Base-by-base conservation (phyloP, 1,284 basidiomycete species). In the Kalmanozyma brasiliensis region DNA sequence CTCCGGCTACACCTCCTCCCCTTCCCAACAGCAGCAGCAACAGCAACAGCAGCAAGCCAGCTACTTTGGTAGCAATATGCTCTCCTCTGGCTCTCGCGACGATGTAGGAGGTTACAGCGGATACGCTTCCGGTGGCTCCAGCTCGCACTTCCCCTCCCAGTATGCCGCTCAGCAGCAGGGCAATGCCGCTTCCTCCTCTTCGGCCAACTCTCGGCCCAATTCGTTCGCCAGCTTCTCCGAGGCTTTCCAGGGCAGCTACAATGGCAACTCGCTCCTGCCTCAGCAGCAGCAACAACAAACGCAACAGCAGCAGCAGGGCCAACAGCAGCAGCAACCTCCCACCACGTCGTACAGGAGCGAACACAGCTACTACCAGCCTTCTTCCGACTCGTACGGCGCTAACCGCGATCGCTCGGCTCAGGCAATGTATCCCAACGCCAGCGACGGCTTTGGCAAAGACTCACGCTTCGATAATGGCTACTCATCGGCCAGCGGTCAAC, bases 161-260 rank as follows among this genome's bases (percentile, higher is more conserved):
- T 65, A 65, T 29, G 45, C 52, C 16, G 41, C 45, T 17, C 60
- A 62, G 44, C 58, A 53, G 41, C 34, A 32, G 19, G 47, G 42
- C 41, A 58, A 42, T 16, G 46, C 61, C 30, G 55, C 55, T n/a
- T 65, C 62, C 17, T 65, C 62, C 2, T 59, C 56, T 6, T 59
- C 63, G 13, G 63, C 63, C 42, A 55, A 51, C 29, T 51, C 56
- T 47, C 51, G 55, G 53, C 55, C 62, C 41, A 65, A 65, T 51
- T 58, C 62, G 8, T 65, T 65, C 43, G 62, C 62, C 13, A 56
- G 63, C 56, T 66, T 66, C 44, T 66, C 63, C 13, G 63, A 66
- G 23, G 56, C 63, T 3, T 66, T 66, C 40, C 45, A 42, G 8
- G 63, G 56, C 19, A 56, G 63, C 13, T 55, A 60, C 51, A 59